Conservation (phyloP, 1,284 basidiomycete genomes). For the Schizophyllum commune region DNA sequence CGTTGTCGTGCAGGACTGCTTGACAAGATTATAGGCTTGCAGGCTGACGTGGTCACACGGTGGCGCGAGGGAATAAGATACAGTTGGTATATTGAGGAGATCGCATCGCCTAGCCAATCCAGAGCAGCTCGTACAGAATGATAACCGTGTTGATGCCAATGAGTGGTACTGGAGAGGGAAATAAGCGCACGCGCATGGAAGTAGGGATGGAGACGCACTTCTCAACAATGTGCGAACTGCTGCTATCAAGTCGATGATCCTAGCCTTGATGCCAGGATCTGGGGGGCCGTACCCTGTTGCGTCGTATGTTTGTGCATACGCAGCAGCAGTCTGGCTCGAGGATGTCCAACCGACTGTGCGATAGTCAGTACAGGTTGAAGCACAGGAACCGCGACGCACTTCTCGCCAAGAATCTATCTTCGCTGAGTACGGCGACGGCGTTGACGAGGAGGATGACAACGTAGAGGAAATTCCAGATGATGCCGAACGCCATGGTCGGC, state of each 20-base stretch:
- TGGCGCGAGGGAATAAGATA: not conserved
- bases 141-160: conserved; percentile 78
- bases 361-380: conserved; percentile 4
- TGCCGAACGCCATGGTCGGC: conserved; percentile 16
- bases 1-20: too few relatives aligned
- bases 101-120: conserved; percentile 35
- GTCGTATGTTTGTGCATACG: conserved; percentile 62
- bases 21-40: too few relatives aligned
- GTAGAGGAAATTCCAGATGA: conserved; percentile 65
- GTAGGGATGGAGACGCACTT: conserved; percentile 44
- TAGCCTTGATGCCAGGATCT: conserved; percentile 75
- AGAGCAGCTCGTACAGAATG: conserved; percentile 74
- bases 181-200: conserved; percentile 6
- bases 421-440: conserved; percentile 88
- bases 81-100: not conserved
- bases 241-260: conserved; percentile 85
- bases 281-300: conserved; percentile 49
- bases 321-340: conserved; percentile 41
- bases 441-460: conserved; percentile 81
- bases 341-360: conserved; percentile 88
- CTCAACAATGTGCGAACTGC: conserved; percentile 94
- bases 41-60: too few relatives aligned
- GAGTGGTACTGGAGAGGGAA: conserved; percentile 64
- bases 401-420: conserved; percentile 89
- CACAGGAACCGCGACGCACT: conserved; percentile 48